A percentile compares a stretch with the other conserved stretches of the same genome.
These are phyloP conservation scores for Phylloporus scabripes DNA, from an alignment of 768 basidiomycete genomes.

Conservation along the genomic window DNA sequence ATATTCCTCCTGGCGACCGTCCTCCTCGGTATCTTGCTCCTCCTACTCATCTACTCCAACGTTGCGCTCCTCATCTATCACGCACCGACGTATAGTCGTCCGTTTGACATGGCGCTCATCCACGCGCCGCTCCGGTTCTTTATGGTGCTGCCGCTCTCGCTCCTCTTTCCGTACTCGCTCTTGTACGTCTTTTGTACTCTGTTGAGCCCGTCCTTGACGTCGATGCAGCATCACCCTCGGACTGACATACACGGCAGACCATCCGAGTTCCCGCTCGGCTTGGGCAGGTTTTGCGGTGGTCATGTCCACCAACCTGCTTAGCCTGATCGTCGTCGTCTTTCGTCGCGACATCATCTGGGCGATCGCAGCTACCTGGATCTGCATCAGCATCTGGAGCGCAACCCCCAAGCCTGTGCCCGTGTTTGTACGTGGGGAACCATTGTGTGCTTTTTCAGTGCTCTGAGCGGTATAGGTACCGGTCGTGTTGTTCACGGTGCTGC, in stretches of 20 bases:
- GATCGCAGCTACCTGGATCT: conserved; percentile 69
- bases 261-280: conserved; percentile 49
- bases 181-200: conserved; percentile 34
- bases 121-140: conserved; percentile 79
- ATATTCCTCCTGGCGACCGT: conserved; percentile 75
- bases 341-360: conserved; percentile 72
- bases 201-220: too few relatives aligned
- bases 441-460: neutral
- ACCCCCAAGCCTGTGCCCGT: conserved; percentile 61
- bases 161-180: conserved; percentile 50
- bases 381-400: conserved; percentile 56
- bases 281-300: conserved; percentile 74
- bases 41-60: conserved; percentile 76
- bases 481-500: conserved; percentile 59
- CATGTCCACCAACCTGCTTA: conserved; percentile 55
- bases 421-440: conserved; percentile 43
- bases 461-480: conserved; percentile 43
- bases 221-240: conserved; percentile 60
- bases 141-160: conserved; percentile 47
- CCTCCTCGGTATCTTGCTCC: conserved; percentile 61
- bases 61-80: conserved; percentile 72
- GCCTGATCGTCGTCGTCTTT: conserved; percentile 48
- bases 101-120: conserved; percentile 76
- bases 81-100: conserved; percentile 49
- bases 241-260: conserved; percentile 47